phyloP scores from a whole-genome alignment of 192 early-diverging fungal species.

The Spizellomyces punctatus region DNA sequence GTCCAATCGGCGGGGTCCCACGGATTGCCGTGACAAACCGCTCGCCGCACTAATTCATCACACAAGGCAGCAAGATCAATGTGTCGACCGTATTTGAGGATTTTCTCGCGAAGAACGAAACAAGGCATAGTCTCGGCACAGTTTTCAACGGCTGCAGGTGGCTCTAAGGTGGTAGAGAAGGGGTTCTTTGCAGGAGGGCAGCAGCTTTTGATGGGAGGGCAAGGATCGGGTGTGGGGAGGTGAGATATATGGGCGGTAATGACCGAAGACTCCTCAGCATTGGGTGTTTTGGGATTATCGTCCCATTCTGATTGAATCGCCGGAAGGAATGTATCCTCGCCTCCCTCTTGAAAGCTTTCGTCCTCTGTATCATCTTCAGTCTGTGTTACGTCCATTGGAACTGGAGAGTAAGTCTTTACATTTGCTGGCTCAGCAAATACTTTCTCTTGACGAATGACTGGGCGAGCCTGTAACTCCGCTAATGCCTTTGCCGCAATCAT shows the following conservation, averaged over 20 bases:
- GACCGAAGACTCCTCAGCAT: no score
- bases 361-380: no score
- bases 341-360: no score
- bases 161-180: not conserved
- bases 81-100: slow-evolving; percentile 22
- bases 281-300: no score
- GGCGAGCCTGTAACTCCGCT: slow-evolving; percentile 12
- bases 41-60: slow-evolving; percentile 19
- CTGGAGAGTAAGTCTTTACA: no score
- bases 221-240: not conserved
- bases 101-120: slow-evolving; percentile 24
- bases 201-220: not conserved
- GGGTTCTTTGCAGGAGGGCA: not conserved
- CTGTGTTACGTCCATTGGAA: no score
- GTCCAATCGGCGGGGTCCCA: slow-evolving; percentile 32
- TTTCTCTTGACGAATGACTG: not conserved
- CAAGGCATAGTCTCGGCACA: slow-evolving; percentile 27
- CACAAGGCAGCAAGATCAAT: slow-evolving; percentile 27
- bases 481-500: slow-evolving; percentile 32
- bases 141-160: slow-evolving; percentile 1
- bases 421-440: no score
- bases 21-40: slow-evolving; percentile 31
- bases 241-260: not conserved
- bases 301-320: no score
- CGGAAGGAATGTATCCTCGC: no score